These are phyloP conservation scores for Penicillium atrosanguineum DNA, from an alignment of 495 filamentous ascomycete species.

Conservation along the genomic window DNA sequence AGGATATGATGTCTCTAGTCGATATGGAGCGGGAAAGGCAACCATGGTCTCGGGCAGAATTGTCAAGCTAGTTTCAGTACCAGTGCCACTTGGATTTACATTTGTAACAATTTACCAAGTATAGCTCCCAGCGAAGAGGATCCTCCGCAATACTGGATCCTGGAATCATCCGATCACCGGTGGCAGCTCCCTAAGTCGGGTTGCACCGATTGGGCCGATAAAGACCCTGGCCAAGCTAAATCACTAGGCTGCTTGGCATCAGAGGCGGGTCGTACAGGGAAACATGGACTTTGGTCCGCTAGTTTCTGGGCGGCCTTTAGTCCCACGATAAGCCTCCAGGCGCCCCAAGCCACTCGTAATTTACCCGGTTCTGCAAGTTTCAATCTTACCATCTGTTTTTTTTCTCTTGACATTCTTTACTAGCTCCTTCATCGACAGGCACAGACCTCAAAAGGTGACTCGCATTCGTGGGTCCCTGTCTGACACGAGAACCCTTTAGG, in stretches of 20 bases:
- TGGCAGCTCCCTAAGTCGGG: not conserved
- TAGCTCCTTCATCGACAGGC: not conserved
- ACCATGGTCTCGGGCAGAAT: not conserved
- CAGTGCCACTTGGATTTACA: slow-evolving; percentile 1
- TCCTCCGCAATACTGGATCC: not conserved
- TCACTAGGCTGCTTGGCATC: slow-evolving; percentile 6
- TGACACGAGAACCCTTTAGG: not conserved
- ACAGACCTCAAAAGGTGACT: not conserved
- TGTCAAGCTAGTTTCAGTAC: not conserved
- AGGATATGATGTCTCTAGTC: not conserved
- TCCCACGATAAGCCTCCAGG: too few species aligned
- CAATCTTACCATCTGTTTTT: too few species aligned
- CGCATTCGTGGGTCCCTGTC: not conserved
- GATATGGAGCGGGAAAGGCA: slow-evolving; percentile 1
- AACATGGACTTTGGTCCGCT: too few species aligned
- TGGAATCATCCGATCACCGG: not conserved
- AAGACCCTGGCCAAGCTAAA: slow-evolving; percentile 5
- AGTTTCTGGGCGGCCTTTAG: too few species aligned
- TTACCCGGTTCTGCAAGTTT: not conserved
- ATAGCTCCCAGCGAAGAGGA: not conserved
- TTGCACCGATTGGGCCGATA: slow-evolving; percentile 15
- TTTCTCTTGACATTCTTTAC: not conserved
- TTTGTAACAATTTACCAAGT: not conserved
- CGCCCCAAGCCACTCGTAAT: not conserved
- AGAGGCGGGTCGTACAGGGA: not conserved